Percentiles rank a stretch among this genome's conserved stretches.
Evolutionary conservation across 78 protist species (phyloP).

Genomic region (Speleostelium caveatum): DNA sequence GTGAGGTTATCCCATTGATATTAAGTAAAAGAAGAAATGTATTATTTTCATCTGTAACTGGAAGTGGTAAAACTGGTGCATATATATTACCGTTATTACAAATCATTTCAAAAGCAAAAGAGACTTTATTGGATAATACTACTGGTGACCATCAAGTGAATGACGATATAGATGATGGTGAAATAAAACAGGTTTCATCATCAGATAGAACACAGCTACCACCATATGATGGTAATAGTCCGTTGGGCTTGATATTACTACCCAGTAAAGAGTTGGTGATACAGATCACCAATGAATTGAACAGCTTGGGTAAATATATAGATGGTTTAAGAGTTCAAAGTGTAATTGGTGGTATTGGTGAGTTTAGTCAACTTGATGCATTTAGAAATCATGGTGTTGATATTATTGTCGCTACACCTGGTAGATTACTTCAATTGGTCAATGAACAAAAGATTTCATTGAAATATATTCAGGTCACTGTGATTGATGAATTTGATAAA

Average conservation of each 20-base stretch:
- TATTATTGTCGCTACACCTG: slow-evolving; percentile 55
- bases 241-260: slow-evolving; percentile 37
- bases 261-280: slow-evolving; percentile 65
- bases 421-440: slow-evolving; percentile 5
- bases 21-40: slow-evolving; percentile 40
- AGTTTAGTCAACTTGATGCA: slow-evolving; percentile 12
- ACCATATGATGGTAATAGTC: slow-evolving; percentile 12
- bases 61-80: slow-evolving; percentile 66
- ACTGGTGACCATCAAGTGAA: background rate
- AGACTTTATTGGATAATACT: background rate
- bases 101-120: slow-evolving; percentile 7
- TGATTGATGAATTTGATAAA: slow-evolving; percentile 72
- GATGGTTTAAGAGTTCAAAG: background rate
- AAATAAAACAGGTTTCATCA: background rate
- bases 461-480: slow-evolving; percentile 28
- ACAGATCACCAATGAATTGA: slow-evolving; percentile 22
- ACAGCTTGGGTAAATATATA: background rate
- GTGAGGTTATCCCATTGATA: slow-evolving; percentile 25
- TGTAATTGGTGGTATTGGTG: slow-evolving; percentile 63
- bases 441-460: background rate
- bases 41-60: slow-evolving; percentile 41
- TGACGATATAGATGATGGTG: background rate
- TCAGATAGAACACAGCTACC: too few relatives aligned
- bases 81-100: slow-evolving; percentile 48
- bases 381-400: slow-evolving; percentile 28